Evolutionary conservation across 2,329 filamentous ascomycete species (phyloP).

Genomic region (Paecilomyces sp.): DNA sequence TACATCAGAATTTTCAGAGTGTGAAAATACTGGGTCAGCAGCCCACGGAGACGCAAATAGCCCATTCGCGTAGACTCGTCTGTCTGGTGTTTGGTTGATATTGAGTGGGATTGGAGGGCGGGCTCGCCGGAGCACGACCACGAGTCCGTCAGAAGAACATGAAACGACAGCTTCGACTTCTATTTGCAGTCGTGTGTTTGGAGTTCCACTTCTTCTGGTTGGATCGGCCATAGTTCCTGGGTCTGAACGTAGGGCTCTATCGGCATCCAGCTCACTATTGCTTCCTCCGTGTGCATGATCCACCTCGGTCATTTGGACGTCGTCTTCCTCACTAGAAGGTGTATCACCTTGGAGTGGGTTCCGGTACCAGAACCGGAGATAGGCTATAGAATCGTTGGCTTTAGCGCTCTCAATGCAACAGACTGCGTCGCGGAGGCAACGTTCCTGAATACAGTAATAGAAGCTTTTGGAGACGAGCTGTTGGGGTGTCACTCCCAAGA

Average conservation of each 20-base stretch:
- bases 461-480: constrained; percentile 71
- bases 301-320: constrained; percentile 20
- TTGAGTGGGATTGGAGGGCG: constrained; percentile 57
- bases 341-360: constrained; percentile 58
- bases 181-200: constrained; percentile 31
- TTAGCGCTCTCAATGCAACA: constrained; percentile 78
- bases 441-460: constrained; percentile 77
- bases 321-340: constrained; percentile 36
- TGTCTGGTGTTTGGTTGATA: constrained; percentile 31
- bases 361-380: constrained; percentile 77
- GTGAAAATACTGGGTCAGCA: constrained; percentile 51
- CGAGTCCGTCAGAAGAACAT: constrained; percentile 79
- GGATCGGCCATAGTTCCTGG: constrained; percentile 34
- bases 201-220: constrained; percentile 36
- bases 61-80: constrained; percentile 49
- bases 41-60: constrained; percentile 79
- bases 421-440: constrained; percentile 68
- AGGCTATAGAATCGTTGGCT: constrained; percentile 84
- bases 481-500: constrained; percentile 65
- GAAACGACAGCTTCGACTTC: constrained; percentile 88
- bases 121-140: constrained; percentile 71
- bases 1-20: constrained; percentile 8
- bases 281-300: not conserved
- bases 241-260: not conserved
- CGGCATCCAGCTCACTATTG: not conserved